Evolutionary conservation across 805 yeast genomes (phyloP), one percentile per base, ranked within the genome.

Genomic region (Saccharomycopsis vini): DNA sequence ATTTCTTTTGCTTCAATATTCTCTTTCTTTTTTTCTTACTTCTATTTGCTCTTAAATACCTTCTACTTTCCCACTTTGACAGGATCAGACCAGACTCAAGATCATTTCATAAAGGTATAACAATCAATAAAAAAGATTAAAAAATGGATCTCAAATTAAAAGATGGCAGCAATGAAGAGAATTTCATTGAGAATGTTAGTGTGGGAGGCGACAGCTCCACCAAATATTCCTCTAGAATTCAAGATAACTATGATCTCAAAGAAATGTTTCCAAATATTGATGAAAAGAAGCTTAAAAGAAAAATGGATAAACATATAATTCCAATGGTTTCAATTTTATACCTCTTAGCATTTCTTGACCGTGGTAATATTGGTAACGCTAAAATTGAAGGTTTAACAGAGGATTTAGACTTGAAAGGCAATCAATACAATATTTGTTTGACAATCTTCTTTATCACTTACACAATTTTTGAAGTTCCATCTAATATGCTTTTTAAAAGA

Each of bases 321-420:
- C 73, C 75, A 5, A 31, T 35, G 33, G 52, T 72, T 36, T 67
- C 72, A 22, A 55, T 64, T 24, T 62, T 73, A 28, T 73, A 72
- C 49, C 64, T 73, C 49, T 57, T 73, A 43, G 69, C 73, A 40
- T 73, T 67, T 51, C 59, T 73, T 40, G 79, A 73, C 55, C 54
- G 79, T 42, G 69, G 71, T 49, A 73, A 72, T 51, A 69, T 74
- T 50, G 79, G 78, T 10, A 67, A 71, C 52, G 78, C 78, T 2
- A 62, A 73, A 45, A 61, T 71, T 32, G 78, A 73, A 33, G 76
- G 75, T 13, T 56, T 73, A 48, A 63, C 63, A 49, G 60, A 61
- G 12, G 76, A 69, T 46, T 53, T 72, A 46, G 59, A 62, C 2
- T 55, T 72, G 39, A 40, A 53, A 4, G 72, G 71, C 13, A 51